These are phyloP conservation scores for Alternaria incomplexa DNA, from an alignment of 2,329 filamentous ascomycete species.

Conservation along the genomic window DNA sequence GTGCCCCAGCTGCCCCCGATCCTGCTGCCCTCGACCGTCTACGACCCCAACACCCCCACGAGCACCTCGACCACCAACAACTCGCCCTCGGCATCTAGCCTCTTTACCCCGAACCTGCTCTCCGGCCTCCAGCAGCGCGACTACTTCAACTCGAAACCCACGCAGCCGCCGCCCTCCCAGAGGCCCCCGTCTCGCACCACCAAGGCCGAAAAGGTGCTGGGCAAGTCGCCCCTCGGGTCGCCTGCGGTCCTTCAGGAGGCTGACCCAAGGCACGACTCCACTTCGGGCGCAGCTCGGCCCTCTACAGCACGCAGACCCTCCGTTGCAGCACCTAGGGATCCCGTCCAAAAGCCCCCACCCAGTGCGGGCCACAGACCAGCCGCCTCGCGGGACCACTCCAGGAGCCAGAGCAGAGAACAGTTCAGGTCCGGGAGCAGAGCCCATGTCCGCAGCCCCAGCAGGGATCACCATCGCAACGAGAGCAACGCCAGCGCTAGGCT, in stretches of 20 bases:
- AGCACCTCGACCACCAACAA: slow-evolving; percentile 33
- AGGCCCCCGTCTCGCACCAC: slow-evolving; percentile 40
- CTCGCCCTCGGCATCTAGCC: slow-evolving; percentile 44
- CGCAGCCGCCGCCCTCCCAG: slow-evolving; percentile 20
- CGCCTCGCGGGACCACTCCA: slow-evolving; percentile 22
- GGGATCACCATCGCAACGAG: slow-evolving; percentile 35
- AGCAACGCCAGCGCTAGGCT: slow-evolving; percentile 42
- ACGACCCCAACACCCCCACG: slow-evolving; percentile 46
- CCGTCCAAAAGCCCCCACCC: slow-evolving; percentile 28
- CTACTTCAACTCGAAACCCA: slow-evolving; percentile 48
- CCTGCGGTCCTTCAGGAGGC: slow-evolving; percentile 43
- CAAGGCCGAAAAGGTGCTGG: slow-evolving; percentile 34
- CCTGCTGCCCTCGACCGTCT: slow-evolving; percentile 44
- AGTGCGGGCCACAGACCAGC: slow-evolving; percentile 26
- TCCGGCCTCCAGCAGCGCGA: slow-evolving; percentile 36
- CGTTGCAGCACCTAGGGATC: slow-evolving; percentile 16
- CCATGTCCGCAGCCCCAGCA: slow-evolving; percentile 10
- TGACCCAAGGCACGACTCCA: slow-evolving; percentile 38
- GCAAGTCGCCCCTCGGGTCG: slow-evolving; percentile 43
- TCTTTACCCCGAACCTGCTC: slow-evolving; percentile 42
- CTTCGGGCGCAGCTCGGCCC: slow-evolving; percentile 25
- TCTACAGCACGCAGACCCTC: slow-evolving; percentile 32
- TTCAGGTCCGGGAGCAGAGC: slow-evolving; percentile 18
- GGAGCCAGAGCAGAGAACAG: slow-evolving; percentile 31
- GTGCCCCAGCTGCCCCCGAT: slow-evolving; percentile 38